Conservation (phyloP, 441 rosid species). For the Lepidium campestre region DNA sequence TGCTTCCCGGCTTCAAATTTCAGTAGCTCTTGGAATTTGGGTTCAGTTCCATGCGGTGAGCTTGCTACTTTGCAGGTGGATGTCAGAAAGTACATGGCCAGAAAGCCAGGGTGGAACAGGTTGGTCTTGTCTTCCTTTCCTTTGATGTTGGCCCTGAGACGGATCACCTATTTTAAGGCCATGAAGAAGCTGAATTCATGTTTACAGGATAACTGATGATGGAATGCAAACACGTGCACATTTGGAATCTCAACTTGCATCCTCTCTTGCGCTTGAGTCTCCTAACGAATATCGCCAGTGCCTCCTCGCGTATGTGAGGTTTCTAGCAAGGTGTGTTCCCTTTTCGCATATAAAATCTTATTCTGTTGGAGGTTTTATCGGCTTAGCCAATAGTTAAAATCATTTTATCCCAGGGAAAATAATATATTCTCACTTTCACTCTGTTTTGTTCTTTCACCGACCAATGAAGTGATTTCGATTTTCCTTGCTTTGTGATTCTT, state of each 20-base stretch:
- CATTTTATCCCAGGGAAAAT: neutral
- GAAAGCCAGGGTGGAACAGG: slow-evolving; percentile 99
- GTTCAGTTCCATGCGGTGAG: slow-evolving; percentile 83
- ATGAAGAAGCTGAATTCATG: neutral
- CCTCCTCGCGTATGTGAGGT: slow-evolving; percentile 86
- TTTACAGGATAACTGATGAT: slow-evolving; percentile 83
- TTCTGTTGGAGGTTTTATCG: neutral
- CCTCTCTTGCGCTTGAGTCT: slow-evolving; percentile 77
- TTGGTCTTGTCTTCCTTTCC: slow-evolving; percentile 27
- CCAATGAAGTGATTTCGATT: neutral
- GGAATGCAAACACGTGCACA: slow-evolving; percentile 95
- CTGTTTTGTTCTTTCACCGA: neutral
- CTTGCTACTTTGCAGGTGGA: slow-evolving; percentile 94
- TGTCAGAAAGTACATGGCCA: slow-evolving; percentile 84
- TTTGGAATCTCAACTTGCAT: slow-evolving; percentile 92
- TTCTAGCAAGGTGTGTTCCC: slow-evolving; percentile 65
- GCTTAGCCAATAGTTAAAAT: neutral
- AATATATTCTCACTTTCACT: neutral
- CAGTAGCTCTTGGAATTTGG: slow-evolving; percentile 86
- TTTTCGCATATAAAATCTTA: neutral
- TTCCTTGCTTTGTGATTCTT: neutral
- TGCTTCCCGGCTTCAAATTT: slow-evolving; percentile 98
- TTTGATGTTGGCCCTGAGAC: neutral
- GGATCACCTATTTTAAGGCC: neutral
- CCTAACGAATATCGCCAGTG: slow-evolving; percentile 87